Conservation (phyloP, 768 basidiomycete genomes). For the Sporobolomyces roseus region DNA sequence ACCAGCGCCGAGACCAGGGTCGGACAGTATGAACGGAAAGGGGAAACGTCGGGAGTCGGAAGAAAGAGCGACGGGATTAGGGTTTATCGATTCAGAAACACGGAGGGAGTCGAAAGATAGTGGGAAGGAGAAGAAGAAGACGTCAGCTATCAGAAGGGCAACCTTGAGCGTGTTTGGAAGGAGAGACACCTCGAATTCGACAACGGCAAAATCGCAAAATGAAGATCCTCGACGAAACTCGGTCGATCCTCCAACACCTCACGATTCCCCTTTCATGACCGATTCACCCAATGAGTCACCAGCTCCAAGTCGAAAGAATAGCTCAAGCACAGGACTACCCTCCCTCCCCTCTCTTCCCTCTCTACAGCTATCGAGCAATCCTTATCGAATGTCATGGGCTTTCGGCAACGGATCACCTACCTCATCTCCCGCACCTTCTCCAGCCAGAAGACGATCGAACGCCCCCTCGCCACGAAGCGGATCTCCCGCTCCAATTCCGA, state of each 20-base stretch:
- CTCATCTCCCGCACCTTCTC: constrained; percentile 8
- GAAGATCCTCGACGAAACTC: constrained; percentile 4
- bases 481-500: not conserved
- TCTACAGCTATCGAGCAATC: constrained; percentile 30
- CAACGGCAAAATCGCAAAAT: not conserved
- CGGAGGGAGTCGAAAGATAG: not conserved
- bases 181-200: not conserved
- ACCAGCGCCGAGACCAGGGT: not conserved
- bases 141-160: constrained; percentile 21
- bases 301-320: constrained; percentile 1
- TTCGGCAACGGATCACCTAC: constrained; percentile 18
- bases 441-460: not conserved
- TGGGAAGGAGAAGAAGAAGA: constrained; percentile 3
- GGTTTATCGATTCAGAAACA: not conserved
- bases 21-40: not conserved
- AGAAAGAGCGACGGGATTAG: not conserved
- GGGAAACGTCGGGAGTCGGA: not conserved
- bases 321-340: constrained; percentile 1
- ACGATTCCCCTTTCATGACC: not conserved
- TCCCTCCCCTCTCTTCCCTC: constrained; percentile 23
- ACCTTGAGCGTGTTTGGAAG: constrained; percentile 29
- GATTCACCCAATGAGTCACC: constrained; percentile 8
- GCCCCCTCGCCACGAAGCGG: not conserved
- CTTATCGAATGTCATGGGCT: constrained; percentile 39
- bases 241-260: not conserved